Base-by-base conservation (phyloP, 441 rosid species). In the Erodium chrysanthum region DNA sequence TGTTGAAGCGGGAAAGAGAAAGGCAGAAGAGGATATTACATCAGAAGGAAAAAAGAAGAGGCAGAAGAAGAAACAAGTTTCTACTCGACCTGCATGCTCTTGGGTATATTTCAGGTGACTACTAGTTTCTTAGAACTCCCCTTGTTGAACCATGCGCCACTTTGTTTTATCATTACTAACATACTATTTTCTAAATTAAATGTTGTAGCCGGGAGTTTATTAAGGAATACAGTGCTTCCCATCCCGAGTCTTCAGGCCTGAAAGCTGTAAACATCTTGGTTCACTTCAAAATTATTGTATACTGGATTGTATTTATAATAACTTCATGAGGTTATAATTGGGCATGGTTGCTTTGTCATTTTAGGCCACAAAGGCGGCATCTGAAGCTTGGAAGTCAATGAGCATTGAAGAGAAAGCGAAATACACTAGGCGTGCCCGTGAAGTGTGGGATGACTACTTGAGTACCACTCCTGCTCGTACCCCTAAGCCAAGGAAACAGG, bases 301-400 rank as follows among this genome's bases (percentile, higher is more conserved):
- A 50, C 17, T 62, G 27, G 60, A 29, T 67, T 64, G 48, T 50
- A 31, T 35, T 12, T 29, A 0, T 64, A 15, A 42, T 48, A 31
- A 56, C 40, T 7, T 67, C 59, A 21, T 22, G 20, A 21, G 64
- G 42, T 9, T 62, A 59, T 58, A 20, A 27, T 59, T 65, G 15
- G 70, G 56, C 35, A 12, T 68, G 25, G 23, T 69, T 27, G 22
- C 60, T 20, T 66, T 59, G 54, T 37, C 21, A 60, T 74, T 25
- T 25, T 25, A 82, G 85, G 85, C 85, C 44, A 82, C 85, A 61
- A 82, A 75, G 67, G 85, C 83, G 31, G 85, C 85, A 35, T 82
- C 83, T 0, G 69, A 79, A 71, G 81, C 81, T 58, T 82, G 85
- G 85, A 79, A 82, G 72, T 79, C 76, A 37, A 82, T 82, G 85